These are phyloP conservation scores for Auriscalpium orientale DNA, from an alignment of 768 basidiomycete genomes.

Conservation along the genomic window DNA sequence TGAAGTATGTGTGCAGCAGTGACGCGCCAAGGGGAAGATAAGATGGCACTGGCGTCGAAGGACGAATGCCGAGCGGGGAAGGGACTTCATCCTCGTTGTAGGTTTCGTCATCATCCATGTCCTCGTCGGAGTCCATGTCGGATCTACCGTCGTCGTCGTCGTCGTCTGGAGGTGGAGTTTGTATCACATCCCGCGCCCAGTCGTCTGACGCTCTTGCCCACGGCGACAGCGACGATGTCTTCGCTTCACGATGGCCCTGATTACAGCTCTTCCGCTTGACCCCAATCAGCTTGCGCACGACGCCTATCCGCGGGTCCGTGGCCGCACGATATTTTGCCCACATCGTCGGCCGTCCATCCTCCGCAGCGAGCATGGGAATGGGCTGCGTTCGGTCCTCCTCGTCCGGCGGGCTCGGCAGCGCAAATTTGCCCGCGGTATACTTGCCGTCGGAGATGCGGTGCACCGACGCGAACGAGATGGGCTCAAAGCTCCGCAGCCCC, in stretches of 20 bases:
- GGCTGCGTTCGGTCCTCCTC: constrained; percentile 26
- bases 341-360: constrained; percentile 40
- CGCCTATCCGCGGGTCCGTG: constrained; percentile 67
- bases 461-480: constrained; percentile 63
- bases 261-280: constrained; percentile 56
- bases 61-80: constrained; percentile 36
- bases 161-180: constrained; percentile 21
- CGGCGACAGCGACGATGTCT: constrained; percentile 26
- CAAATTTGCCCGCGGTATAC: constrained; percentile 69
- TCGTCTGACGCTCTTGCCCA: constrained; percentile 41
- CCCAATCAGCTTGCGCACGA: constrained; percentile 61
- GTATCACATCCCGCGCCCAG: constrained; percentile 32
- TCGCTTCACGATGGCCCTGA: constrained; percentile 28
- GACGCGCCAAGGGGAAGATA: constrained; percentile 67
- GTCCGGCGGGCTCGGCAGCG: constrained; percentile 54
- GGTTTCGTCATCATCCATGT: constrained; percentile 27
- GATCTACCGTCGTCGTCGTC: constrained; percentile 30
- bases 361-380: constrained; percentile 10
- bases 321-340: constrained; percentile 43
- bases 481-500: constrained; percentile 44
- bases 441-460: constrained; percentile 65
- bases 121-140: constrained; percentile 33
- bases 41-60: constrained; percentile 61
- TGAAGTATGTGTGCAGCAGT: constrained; percentile 61
- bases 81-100: constrained; percentile 8